Evolutionary conservation across 352 stramenopile genomes (phyloP), one percentile per base, ranked within the genome.

Genomic region (Thalassiosira oceanica): DNA sequence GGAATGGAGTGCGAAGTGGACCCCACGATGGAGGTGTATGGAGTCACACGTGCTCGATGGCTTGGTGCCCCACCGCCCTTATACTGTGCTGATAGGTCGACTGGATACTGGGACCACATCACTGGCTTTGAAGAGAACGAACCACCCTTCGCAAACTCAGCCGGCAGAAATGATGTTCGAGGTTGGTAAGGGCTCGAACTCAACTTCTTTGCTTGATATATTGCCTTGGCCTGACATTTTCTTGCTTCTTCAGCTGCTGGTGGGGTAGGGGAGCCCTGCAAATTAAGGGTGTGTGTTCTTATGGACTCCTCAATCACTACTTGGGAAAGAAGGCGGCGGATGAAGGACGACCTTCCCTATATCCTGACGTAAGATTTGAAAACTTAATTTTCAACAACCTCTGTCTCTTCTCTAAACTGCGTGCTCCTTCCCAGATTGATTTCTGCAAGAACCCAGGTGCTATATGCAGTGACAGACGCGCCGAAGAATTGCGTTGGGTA

Each of bases 1-100:
- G 55, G 61, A 15, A 62, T 81, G 26, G 69, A 78, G 53, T 84
- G 74, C 49, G 37, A 51, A 2, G 70, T 84, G 15, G 74, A 84
- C 45, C n/a, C 58, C 7, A 54, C 55, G 23, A 84, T 84, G 74
- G 62, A 81, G 60, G 68, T 80, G 10, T 39, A 65, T 49, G 74
- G 67, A 16, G 62, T 70, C 0, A 84, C 74, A 10, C 70, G 64
- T 50, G 74, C 74, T 8, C 35, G 28, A 29, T 84, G 74, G 74
- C 44, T 68, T 5, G 74, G 74, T 31, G 74, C 74, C 10, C 74
- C 74, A 36, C 61, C 61, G n/a, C 54, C 68, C 16, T 37, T 79
- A 24, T 73, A 61, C 43, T 79, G 68, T 24, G 68, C 52, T 3
- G 46, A 79, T 44, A 51, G 53, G 21, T 26, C 28, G 3, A 61